Evolutionary conservation across 768 basidiomycete species (phyloP).

Genomic region (Phlegmacium glaucopus): DNA sequence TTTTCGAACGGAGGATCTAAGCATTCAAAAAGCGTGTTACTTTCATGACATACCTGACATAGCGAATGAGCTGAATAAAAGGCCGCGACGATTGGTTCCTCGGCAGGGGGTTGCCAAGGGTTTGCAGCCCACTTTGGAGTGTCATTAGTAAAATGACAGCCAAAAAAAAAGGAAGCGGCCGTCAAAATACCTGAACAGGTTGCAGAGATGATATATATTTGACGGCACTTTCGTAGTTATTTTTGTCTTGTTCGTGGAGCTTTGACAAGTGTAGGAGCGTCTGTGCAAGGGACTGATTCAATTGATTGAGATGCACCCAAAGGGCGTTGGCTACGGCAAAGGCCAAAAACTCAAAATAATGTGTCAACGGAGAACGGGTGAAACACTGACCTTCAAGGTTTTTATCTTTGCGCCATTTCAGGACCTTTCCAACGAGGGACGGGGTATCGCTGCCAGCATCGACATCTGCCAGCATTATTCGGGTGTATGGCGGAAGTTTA

Average conservation of each 20-base stretch:
- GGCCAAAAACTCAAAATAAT: too few species aligned
- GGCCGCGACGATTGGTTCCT: slow-evolving; percentile 44
- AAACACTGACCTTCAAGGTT: slow-evolving; percentile 46
- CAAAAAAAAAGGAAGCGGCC: not conserved
- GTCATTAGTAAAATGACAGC: not conserved
- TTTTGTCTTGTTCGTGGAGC: slow-evolving; percentile 43
- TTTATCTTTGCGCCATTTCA: slow-evolving; percentile 81
- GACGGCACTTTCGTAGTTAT: slow-evolving; percentile 52
- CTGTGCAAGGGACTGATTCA: slow-evolving; percentile 57
- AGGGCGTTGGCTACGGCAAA: slow-evolving; percentile 48
- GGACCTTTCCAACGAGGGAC: slow-evolving; percentile 85
- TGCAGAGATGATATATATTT: slow-evolving; percentile 61
- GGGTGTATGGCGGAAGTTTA: slow-evolving; percentile 77
- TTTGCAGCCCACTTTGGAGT: slow-evolving; percentile 54
- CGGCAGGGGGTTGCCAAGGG: slow-evolving; percentile 43
- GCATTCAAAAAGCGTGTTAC: not conserved
- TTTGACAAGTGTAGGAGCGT: slow-evolving; percentile 50
- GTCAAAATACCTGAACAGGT: slow-evolving; percentile 47
- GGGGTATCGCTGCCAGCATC: slow-evolving; percentile 97
- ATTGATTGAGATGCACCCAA: slow-evolving; percentile 61
- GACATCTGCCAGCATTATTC: slow-evolving; percentile 91
- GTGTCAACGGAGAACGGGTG: not conserved
- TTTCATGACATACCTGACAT: slow-evolving; percentile 45
- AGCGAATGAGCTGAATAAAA: slow-evolving; percentile 57
- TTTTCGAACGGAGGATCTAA: too few species aligned